Evolutionary conservation across 2,329 filamentous ascomycete genomes (phyloP), one percentile per base, ranked within the genome.

Genomic region (Cryphonectria radicalis): DNA sequence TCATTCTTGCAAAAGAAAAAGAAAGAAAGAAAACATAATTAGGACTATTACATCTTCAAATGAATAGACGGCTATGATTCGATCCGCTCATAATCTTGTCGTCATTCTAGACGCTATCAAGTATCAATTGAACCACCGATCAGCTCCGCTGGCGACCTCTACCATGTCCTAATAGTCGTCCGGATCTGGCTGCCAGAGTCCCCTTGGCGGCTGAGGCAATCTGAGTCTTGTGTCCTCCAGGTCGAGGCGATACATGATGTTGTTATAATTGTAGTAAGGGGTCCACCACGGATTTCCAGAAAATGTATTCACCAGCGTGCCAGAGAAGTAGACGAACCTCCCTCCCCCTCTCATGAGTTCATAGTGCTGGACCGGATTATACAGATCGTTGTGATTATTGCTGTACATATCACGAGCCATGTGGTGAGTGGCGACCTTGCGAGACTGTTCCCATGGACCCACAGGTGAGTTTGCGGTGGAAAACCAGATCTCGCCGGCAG

Each of bases 171-270:
- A 59, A 25, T 11, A 42, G 25, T 28, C 59, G 11, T 73, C 67
- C 6, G 64, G 63, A 10, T 55, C 69, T 10, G 72, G 69, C 8
- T 60, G 46, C 72, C 72, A 73, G 7, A 65, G 43, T 1, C 69
- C 72, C 22, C 37, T 14, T 4, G 66, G 42, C 1, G 72, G 72
- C 4, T 40, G 50, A 11, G 69, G 66, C 25, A 73, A 42, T 19
- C n/a, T 60, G 28, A 73, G 28, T 22, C 63, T 71, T 17, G 63
- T 17, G 17, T 73, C 72, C 3, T 64, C 40, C 4, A 73, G 25
- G 35, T 73, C 72, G 28, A 73, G 17, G n/a, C 68, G 67, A 55
- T 73, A 73, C 72, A 73, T 73, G 64, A 73, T 71, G 40, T 73
- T 73, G 63, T 73, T 73, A 63, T 73, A 73, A 32, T 73, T 73